Evolutionary conservation across 768 basidiomycete genomes (phyloP).

Genomic region (Collybiopsis confluens): DNA sequence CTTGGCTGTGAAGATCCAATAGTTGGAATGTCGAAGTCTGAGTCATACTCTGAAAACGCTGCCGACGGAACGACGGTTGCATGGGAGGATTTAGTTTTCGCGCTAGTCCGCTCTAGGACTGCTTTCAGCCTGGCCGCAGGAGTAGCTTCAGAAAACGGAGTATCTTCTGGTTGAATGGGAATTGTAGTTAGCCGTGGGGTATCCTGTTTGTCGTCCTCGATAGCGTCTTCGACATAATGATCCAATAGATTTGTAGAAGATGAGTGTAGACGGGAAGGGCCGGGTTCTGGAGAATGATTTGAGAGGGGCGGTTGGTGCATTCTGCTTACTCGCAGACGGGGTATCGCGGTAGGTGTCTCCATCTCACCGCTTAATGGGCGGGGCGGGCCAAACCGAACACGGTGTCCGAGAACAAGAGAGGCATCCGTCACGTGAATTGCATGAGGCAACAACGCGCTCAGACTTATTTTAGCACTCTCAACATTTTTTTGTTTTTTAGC

Average conservation of each 20-base stretch:
- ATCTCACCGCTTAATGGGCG: neutral
- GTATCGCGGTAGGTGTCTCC: slow-evolving; percentile 7
- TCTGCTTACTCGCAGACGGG: slow-evolving; percentile 13
- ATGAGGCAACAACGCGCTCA: too few species aligned
- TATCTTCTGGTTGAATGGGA: slow-evolving; percentile 16
- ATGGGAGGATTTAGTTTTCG: slow-evolving; percentile 22
- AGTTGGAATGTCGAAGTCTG: slow-evolving; percentile 52
- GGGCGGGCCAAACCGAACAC: too few species aligned
- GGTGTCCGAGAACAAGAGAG: neutral
- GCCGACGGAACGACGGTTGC: slow-evolving; percentile 26
- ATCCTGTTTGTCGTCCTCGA: slow-evolving; percentile 32
- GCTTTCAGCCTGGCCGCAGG: slow-evolving; percentile 64
- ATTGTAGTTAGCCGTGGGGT: slow-evolving; percentile 28
- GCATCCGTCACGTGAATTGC: too few species aligned
- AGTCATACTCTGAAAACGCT: slow-evolving; percentile 41
- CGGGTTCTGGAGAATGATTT: slow-evolving; percentile 16
- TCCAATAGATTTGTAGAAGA: slow-evolving; percentile 8
- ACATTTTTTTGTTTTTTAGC: too few species aligned
- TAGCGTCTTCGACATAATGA: slow-evolving; percentile 10
- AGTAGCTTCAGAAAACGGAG: slow-evolving; percentile 30
- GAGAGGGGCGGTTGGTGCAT: neutral
- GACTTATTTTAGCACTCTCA: too few species aligned
- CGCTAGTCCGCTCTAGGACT: slow-evolving; percentile 46
- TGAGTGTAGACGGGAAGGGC: slow-evolving; percentile 22
- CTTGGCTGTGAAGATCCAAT: slow-evolving; percentile 32